Base-by-base conservation (phyloP, 192 early-diverging fungal genomes). In the Coemansia sp. region DNA sequence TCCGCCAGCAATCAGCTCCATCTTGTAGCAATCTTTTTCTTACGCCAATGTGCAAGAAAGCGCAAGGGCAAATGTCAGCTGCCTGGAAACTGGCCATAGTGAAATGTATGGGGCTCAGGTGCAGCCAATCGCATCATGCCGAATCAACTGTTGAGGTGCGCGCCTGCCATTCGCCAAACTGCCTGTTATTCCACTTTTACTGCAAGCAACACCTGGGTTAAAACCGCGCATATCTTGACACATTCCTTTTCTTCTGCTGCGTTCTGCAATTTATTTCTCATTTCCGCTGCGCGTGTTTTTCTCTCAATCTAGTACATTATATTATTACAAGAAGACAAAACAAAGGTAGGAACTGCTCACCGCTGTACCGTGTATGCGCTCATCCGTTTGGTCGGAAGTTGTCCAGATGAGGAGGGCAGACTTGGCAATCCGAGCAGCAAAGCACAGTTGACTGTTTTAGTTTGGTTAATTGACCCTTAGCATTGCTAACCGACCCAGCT, bases 61-160 rank as follows among this genome's bases (percentile, higher is more conserved):
- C 31, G 31, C 31, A 34, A 8, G 31, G 31, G 31, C 31, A n/a
- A 44, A 9, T 5, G 40, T 44, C 40, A 44, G 40, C 40, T 44
- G 40, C 40, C 40, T 34, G 15, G 15, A 44, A 26, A 15, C 4
- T 21, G 21, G 21, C 21, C 21, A 21, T 21, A 21, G 21, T 21
- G 21, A 21, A 28, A 28, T 3, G 53, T 66, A 72, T 77, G 75
- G 75, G 64, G n/a, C 21, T 42, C 7, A 8, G 26, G n/a, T 52
- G 37, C 65, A 64, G 60, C 76, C 70, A 79, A 79, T 79, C 60
- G 60, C 56, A 46, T 53, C 46, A 38, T 63, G 76, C 76, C 70
- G 64, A 73, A 66, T 69, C 70, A 63, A 57, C 70, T 36, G 38
- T 46, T 60, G 14, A 20, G 31, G 37, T 42, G 56, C 34, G 18